phyloP scores from a whole-genome alignment of 495 filamentous ascomycete genomes.

The Podospora comata region DNA sequence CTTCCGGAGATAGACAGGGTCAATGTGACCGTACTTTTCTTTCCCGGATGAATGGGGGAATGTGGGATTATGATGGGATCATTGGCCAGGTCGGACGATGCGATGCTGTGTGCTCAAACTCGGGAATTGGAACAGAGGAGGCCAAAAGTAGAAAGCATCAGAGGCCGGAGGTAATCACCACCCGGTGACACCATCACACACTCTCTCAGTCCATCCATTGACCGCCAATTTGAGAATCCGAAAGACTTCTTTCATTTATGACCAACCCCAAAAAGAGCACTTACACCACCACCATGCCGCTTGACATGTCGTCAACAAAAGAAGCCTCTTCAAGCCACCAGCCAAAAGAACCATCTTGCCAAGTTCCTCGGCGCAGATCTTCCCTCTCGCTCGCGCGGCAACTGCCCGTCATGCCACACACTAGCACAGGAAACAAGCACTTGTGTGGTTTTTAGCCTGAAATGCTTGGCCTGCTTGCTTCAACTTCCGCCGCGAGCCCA shows the following conservation, averaged over 20 bases:
- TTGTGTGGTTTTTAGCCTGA: slow-evolving; percentile 25
- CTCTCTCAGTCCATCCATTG: not conserved
- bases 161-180: not conserved
- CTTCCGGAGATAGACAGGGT: not conserved
- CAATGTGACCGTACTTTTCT: not conserved
- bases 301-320: slow-evolving; percentile 4
- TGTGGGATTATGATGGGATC: not conserved
- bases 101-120: not conserved
- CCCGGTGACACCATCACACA: not conserved
- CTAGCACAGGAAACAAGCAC: slow-evolving; percentile 7
- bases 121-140: not conserved
- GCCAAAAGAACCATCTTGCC: not conserved
- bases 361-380: slow-evolving; percentile 7
- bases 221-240: not conserved
- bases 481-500: slow-evolving; percentile 9
- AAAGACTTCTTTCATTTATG: not conserved
- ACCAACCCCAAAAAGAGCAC: not conserved
- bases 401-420: not conserved
- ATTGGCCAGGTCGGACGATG: slow-evolving; percentile 12
- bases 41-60: slow-evolving; percentile 5
- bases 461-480: slow-evolving; percentile 14
- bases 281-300: not conserved
- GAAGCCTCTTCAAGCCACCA: not conserved
- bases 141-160: not conserved
- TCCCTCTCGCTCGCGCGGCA: slow-evolving; percentile 4